Evolutionary conservation across 1,284 basidiomycete species (phyloP).

Genomic region (Ganoderma multipileum): DNA sequence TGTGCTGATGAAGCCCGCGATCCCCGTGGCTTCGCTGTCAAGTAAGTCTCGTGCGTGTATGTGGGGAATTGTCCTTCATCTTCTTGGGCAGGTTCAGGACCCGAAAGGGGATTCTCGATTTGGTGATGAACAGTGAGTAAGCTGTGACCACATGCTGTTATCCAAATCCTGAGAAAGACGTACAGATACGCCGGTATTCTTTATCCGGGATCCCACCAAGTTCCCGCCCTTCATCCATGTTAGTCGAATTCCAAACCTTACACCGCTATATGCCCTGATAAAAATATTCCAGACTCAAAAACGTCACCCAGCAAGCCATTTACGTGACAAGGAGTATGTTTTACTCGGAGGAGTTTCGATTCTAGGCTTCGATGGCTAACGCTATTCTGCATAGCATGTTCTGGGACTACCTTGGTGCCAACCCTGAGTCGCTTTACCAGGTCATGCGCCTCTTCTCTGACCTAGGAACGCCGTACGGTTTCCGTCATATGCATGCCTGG

Average conservation of each 20-base stretch:
- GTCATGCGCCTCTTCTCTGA: conserved; percentile 89
- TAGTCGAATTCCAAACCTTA: neutral
- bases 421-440: conserved; percentile 88
- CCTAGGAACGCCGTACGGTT: conserved; percentile 89
- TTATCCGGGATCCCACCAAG: conserved; percentile 83
- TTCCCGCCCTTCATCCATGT: conserved; percentile 90
- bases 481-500: conserved; percentile 85
- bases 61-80: neutral
- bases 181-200: conserved; percentile 83
- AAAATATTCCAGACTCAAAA: conserved; percentile 71
- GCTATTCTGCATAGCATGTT: conserved; percentile 27
- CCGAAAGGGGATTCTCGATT: conserved; percentile 87
- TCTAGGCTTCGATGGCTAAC: conserved; percentile 11
- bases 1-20: conserved; percentile 91
- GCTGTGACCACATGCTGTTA: no score
- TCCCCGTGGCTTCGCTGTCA: conserved; percentile 65
- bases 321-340: conserved; percentile 63
- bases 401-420: conserved; percentile 85
- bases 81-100: conserved; percentile 52
- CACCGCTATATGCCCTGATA: neutral
- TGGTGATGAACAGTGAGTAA: conserved; percentile 76
- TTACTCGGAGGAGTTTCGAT: neutral
- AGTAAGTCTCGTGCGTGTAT: conserved; percentile 25
- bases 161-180: neutral
- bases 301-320: conserved; percentile 88